Conservation (phyloP, 257 asterid species). For the Solanum bulbocastanum region DNA sequence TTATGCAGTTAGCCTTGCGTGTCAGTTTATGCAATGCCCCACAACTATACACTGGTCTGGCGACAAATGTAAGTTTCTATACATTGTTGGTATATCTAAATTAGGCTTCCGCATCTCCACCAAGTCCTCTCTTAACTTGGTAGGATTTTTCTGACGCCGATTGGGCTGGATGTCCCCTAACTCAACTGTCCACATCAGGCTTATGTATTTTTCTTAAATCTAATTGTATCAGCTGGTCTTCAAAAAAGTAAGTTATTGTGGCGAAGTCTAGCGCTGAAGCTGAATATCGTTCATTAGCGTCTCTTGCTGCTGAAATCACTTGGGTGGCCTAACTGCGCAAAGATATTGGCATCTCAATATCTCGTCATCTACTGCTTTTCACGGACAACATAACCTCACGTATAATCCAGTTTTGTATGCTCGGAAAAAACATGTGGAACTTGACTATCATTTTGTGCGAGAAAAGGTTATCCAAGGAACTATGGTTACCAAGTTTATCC, state of each 20-base stretch:
- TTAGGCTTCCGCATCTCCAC: not conserved
- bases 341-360: too few species aligned
- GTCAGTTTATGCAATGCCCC: not conserved
- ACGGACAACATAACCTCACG: too few species aligned
- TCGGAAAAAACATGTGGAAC: too few species aligned
- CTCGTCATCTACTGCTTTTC: too few species aligned
- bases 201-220: not conserved
- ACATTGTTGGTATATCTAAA: not conserved
- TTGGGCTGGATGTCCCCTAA: not conserved
- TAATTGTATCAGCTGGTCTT: not conserved
- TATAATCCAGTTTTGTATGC: too few species aligned
- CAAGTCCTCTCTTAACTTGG: not conserved
- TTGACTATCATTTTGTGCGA: too few species aligned
- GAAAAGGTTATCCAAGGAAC: too few species aligned
- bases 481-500: too few species aligned
- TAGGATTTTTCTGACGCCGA: not conserved
- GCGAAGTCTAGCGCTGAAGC: not conserved
- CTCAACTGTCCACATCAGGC: not conserved
- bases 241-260: not conserved
- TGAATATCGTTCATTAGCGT: not conserved
- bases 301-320: not conserved
- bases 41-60: not conserved
- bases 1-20: too few species aligned
- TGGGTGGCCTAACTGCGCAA: not conserved
- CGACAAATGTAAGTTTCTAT: not conserved